These are phyloP conservation scores for Chloranthus sessilifolius DNA, from an alignment of 164 flowering plant species.

Conservation along the genomic window DNA sequence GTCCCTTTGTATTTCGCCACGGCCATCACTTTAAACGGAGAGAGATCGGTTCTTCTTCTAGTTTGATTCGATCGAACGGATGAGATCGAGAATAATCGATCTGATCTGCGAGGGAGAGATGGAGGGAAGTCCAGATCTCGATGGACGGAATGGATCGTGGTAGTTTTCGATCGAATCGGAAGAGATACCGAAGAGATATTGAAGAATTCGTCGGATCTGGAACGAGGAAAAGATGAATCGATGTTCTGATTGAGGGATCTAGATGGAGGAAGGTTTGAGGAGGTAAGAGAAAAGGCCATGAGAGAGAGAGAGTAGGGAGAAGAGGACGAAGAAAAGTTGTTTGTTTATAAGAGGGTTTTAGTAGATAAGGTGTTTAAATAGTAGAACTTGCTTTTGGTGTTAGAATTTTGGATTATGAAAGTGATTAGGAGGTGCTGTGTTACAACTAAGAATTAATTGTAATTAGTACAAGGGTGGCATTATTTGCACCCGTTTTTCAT, in stretches of 20 bases:
- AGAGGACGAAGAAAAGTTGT: not conserved
- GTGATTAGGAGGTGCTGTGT: not conserved
- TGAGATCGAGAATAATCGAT: too few relatives aligned
- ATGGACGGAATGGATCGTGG: too few relatives aligned
- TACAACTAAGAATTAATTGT: not conserved
- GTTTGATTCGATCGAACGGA: not conserved
- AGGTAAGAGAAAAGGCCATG: not conserved
- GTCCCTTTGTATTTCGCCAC: conserved; percentile 61
- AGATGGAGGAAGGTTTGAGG: not conserved
- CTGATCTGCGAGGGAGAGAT: too few relatives aligned
- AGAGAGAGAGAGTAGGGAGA: not conserved
- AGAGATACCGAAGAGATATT: not conserved
- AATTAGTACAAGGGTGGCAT: too few relatives aligned
- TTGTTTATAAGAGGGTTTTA: too few relatives aligned
- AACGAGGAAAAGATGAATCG: not conserved
- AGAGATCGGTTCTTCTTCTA: not conserved
- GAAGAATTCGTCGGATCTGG: not conserved
- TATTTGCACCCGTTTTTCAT: too few relatives aligned
- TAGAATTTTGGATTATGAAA: not conserved
- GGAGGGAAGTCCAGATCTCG: too few relatives aligned
- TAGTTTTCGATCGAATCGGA: too few relatives aligned
- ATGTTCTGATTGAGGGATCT: not conserved
- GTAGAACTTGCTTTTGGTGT: not conserved
- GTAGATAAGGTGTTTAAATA: too few relatives aligned
- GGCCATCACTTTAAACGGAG: conserved; percentile 24